Percentiles rank a stretch among this genome's conserved stretches.
Evolutionary conservation across 2,329 filamentous ascomycete genomes (phyloP).

Genomic region (Aspergillus ochraceus): DNA sequence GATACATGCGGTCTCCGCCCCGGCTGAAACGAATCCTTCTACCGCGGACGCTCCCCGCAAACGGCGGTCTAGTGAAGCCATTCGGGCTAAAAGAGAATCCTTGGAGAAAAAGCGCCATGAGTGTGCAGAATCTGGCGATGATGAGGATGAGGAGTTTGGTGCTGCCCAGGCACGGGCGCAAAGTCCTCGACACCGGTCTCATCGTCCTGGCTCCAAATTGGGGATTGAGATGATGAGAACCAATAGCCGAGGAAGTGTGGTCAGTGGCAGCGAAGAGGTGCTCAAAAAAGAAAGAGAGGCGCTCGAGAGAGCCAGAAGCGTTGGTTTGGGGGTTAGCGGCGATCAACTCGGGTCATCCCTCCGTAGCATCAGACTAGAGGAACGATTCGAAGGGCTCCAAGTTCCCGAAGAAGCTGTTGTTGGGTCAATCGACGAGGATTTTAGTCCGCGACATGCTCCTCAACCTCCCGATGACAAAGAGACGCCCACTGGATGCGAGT

Average conservation of each 20-base stretch:
- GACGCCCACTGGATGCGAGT: conserved; percentile 5
- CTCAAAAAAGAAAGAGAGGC: conserved; percentile 36
- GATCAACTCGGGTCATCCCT: conserved; percentile 23
- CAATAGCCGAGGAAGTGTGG: conserved; percentile 84
- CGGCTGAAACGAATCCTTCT: conserved; percentile 58
- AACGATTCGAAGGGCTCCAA: conserved; percentile 33
- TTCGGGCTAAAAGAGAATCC: conserved; percentile 72
- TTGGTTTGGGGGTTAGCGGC: conserved; percentile 20
- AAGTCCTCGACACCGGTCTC: conserved; percentile 53
- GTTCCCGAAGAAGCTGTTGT: conserved; percentile 36
- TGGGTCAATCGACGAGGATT: conserved; percentile 28
- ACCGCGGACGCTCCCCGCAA: conserved; percentile 55
- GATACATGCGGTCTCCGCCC: conserved; percentile 64
- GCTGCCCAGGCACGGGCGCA: conserved; percentile 50
- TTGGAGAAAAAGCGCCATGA: conserved; percentile 72
- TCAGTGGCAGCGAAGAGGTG: conserved; percentile 46
- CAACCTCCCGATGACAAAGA: conserved; percentile 15
- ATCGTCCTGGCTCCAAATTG: conserved; percentile 78
- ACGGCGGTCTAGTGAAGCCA: conserved; percentile 70
- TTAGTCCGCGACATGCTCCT: conserved; percentile 25
- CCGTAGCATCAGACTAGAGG: conserved; percentile 28
- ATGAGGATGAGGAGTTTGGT: conserved; percentile 90
- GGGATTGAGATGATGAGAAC: conserved; percentile 98
- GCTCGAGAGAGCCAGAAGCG: conserved; percentile 27
- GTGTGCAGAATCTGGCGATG: conserved; percentile 83